Percentiles rank a stretch among this genome's conserved stretches.
These are phyloP conservation scores for Atkinsonella texensis DNA, from an alignment of 2,329 filamentous ascomycete species.

Conservation along the genomic window DNA sequence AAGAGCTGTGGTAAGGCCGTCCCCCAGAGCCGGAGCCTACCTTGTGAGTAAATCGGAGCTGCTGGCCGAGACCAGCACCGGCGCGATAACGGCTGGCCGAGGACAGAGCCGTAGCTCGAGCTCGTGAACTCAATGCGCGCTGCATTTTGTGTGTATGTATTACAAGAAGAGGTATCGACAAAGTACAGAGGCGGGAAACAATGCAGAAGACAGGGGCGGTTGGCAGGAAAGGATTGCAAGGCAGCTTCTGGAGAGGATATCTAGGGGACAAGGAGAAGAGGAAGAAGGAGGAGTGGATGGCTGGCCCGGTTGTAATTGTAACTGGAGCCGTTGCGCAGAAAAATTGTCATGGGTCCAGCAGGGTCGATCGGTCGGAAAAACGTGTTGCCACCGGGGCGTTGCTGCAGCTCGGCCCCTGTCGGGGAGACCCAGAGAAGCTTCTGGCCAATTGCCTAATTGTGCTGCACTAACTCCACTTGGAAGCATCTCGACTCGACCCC, in stretches of 20 bases:
- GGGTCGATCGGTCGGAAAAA: constrained; percentile 24
- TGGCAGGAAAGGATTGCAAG: constrained; percentile 4
- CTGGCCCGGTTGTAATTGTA: constrained; percentile 2
- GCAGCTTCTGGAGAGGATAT: constrained; percentile 2
- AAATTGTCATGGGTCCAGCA: constrained; percentile 25
- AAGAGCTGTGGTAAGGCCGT: neutral
- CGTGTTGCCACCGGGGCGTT: constrained; percentile 15
- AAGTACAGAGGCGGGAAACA: constrained; percentile 10
- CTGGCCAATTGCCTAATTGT: constrained; percentile 6
- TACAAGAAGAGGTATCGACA: constrained; percentile 19
- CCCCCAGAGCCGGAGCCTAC: constrained; percentile 31
- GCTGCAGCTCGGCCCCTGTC: neutral
- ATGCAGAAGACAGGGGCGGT: constrained; percentile 15
- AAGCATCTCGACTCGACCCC: neutral
- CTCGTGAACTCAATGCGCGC: constrained; percentile 75
- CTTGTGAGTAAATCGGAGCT: constrained; percentile 97
- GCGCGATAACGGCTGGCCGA: constrained; percentile 56
- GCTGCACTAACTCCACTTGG: neutral
- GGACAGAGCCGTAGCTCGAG: constrained; percentile 69
- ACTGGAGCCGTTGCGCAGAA: constrained; percentile 18
- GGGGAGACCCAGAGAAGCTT: constrained; percentile 9
- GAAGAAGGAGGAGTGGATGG: constrained; percentile 2
- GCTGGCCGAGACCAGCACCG: constrained; percentile 59
- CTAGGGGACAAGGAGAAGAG: constrained; percentile 6
- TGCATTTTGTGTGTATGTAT: constrained; percentile 61